A percentile compares a stretch with the other conserved stretches of the same genome.
These are phyloP conservation scores for Diaporthe citrichinensis DNA, from an alignment of 2,329 filamentous ascomycete species.

Conservation along the genomic window DNA sequence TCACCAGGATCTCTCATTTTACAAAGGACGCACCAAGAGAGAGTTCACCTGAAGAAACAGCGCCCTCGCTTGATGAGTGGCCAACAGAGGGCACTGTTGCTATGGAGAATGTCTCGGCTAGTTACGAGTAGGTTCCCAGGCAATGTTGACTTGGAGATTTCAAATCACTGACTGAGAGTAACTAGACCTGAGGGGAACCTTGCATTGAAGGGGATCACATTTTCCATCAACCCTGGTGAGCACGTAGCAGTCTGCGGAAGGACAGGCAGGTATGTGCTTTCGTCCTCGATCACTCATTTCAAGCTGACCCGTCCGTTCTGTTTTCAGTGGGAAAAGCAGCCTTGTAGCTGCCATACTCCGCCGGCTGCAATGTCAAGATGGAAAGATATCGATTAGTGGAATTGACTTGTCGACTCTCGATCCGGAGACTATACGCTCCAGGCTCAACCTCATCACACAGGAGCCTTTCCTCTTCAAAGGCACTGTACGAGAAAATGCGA, in stretches of 20 bases:
- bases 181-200: background rate
- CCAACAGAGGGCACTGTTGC: background rate
- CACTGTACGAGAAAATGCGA: constrained; percentile 62
- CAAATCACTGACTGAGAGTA: background rate
- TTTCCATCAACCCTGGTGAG: constrained; percentile 17
- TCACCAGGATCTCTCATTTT: constrained; percentile 31
- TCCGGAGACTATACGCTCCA: constrained; percentile 1
- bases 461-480: constrained; percentile 65
- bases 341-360: constrained; percentile 39
- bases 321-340: constrained; percentile 42
- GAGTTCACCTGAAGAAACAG: background rate
- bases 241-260: constrained; percentile 33
- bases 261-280: constrained; percentile 1
- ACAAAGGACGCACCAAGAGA: background rate
- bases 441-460: constrained; percentile 63
- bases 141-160: background rate
- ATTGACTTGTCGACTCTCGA: constrained; percentile 38
- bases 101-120: background rate
- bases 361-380: constrained; percentile 37
- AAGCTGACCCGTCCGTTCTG: no score
- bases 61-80: background rate
- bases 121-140: background rate
- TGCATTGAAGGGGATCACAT: background rate
- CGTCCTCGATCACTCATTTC: no score
- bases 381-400: constrained; percentile 39